These are phyloP conservation scores for Ceratocystis cacaofunesta DNA, from an alignment of 2,329 filamentous ascomycete genomes.

Conservation along the genomic window DNA sequence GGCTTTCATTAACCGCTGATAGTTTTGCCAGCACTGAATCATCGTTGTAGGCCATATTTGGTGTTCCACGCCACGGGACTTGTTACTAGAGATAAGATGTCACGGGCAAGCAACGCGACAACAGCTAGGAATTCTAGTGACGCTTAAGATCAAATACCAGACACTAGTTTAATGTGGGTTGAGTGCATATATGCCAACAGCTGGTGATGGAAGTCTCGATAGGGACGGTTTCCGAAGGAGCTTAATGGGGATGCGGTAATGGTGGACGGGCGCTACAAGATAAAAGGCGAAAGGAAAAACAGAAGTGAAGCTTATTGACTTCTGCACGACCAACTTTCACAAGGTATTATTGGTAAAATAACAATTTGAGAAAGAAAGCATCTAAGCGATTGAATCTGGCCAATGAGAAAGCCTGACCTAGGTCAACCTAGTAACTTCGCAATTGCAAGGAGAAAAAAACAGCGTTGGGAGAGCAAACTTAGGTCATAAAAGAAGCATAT, in stretches of 20 bases:
- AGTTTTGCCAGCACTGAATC: conserved; percentile 92
- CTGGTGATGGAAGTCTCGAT: background rate
- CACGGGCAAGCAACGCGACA: background rate
- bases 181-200: background rate
- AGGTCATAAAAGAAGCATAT: background rate
- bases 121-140: background rate
- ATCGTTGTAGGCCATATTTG: conserved; percentile 79
- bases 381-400: conserved; percentile 8
- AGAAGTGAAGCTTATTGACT: conserved; percentile 2
- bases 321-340: background rate
- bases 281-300: background rate
- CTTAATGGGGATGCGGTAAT: background rate
- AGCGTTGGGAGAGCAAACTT: background rate
- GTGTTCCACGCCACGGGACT: background rate
- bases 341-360: background rate
- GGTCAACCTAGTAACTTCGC: background rate
- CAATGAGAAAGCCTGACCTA: background rate
- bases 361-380: background rate
- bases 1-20: conserved; percentile 87
- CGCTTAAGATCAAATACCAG: background rate
- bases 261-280: background rate
- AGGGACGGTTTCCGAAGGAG: background rate
- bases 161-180: background rate
- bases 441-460: background rate
- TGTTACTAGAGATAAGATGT: background rate